Evolutionary conservation across 306 rosid species (phyloP).

Genomic region (Prunus campanulata): DNA sequence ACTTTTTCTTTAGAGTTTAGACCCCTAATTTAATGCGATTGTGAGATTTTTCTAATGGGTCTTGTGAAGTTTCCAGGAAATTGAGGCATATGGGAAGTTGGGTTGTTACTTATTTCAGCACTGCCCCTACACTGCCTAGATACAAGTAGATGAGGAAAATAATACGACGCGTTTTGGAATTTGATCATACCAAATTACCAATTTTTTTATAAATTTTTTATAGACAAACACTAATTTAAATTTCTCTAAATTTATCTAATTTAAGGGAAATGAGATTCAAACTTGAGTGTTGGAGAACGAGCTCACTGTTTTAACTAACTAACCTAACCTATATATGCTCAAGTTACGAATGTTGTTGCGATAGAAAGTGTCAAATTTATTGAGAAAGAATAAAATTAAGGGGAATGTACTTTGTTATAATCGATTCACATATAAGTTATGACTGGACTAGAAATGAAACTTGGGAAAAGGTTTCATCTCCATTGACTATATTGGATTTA

Average conservation of each 20-base stretch:
- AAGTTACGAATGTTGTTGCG: too few species aligned
- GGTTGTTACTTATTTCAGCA: not conserved
- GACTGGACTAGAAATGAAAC: not conserved
- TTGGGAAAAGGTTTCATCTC: not conserved
- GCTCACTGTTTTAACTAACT: rapidly evolving
- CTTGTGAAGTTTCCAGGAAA: conserved; percentile 6
- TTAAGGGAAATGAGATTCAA: rapidly evolving
- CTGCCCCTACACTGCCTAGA: not conserved
- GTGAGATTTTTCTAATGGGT: not conserved
- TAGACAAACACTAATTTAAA: too few species aligned
- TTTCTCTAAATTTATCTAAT: too few species aligned
- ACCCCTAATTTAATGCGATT: not conserved
- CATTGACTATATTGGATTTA: not conserved
- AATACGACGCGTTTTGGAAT: too few species aligned
- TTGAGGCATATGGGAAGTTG: not conserved
- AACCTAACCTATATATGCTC: too few species aligned
- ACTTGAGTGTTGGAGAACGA: rapidly evolving
- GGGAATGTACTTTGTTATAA: too few species aligned
- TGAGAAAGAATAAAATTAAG: too few species aligned
- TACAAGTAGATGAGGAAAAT: not conserved
- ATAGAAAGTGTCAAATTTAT: too few species aligned
- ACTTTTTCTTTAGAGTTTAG: not conserved
- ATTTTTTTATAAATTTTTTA: too few species aligned
- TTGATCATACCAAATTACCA: not conserved
- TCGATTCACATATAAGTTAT: not conserved